Evolutionary conservation across 371 early-diverging fungal genomes (phyloP), one percentile per base, ranked within the genome.

Genomic region (Mortierella sp.): DNA sequence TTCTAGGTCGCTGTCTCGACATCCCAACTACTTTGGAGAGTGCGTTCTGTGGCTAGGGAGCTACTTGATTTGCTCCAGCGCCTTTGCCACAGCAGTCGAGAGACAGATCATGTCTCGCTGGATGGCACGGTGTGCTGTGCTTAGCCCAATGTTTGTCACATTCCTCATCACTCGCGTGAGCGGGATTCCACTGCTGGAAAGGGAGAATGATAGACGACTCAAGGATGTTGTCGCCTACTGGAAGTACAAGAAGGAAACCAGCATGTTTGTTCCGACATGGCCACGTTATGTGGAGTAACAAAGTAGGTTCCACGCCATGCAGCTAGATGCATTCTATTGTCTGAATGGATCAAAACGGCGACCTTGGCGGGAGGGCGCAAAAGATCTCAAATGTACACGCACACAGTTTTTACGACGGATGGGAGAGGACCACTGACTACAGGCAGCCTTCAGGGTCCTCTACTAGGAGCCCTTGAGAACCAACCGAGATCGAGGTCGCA

Each of bases 1-100:
- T 24, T 44, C 0, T 59, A 71, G 71, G 71, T 73, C 74, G 7
- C 13, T 78, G 41, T 71, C 78, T 1, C 40, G 78, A 31, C 78
- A 78, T 25, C 78, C 78, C 19, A 78, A 78, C 24, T 78, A 78
- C 47, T 78, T 78, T 60, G 78, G 78, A 28, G 78, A 78, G 31
- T 71, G 72, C 21, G 31, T 67, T 1, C 45, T 78, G 19, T 78
- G 78, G 78, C 49, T 61, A 21, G 71, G 71, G 24, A 70, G 67
- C 52, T 66, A 65, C 12, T 21, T 65, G 17, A 13, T 77, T 40
- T 34, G 66, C 19, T 57, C 78, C 1, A 62, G 49, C 19, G 67
- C 52, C 14, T 62, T 61, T 24, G 21, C 48, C 45, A 24, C 49
- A 19, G 60, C 60, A 9, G 41, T 58, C 8, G 45, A 56, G 31